Base-by-base conservation (phyloP, 345 rosid genomes). In the Populus simonii region DNA sequence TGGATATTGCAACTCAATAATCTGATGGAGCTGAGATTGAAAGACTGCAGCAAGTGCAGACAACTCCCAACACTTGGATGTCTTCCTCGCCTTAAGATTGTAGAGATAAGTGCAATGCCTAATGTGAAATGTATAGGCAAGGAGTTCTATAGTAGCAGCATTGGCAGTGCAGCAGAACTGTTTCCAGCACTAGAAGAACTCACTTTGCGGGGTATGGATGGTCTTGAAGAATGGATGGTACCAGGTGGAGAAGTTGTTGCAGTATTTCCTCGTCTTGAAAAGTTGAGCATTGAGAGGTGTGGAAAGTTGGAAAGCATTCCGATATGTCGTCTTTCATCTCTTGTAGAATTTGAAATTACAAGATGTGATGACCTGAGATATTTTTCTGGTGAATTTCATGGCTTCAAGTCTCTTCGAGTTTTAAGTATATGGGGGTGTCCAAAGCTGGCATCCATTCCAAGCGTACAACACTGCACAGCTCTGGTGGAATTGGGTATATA, bases 201-300 rank as follows among this genome's bases (percentile, higher is more conserved):
- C 4, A 0, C 20, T 12, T 1, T 49, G 7, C 5, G 17, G 1
- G 8, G 12, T 13, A 80, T 80, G 79, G 13, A 9, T 5, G 10
- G 49, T 2, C 78, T 80, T 11, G 74, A 53, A 12, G 63, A 59
- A 59, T 79, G 82, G 82, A 35, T 1, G 43, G 17, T 47, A 13
- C 47, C 78, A 4, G 3, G 45, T 41, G 45, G 45, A 41, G 45
- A 41, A 41, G 45, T 0, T 33, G 35, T 0, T 33, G 0, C 0
- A 8, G 29, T 69, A n/a, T 80, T 80, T 75, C 83, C 83, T 61
- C 36, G 68, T 65, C 79, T 80, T 3, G 66, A 75, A 47, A 41
- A 63, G 13, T 49, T 80, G 57, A 33, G 33, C 3, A 65, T 80
- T 66, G 0, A 1, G 1, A 1, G 0, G 1, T 75, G 83, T 53